Percentiles rank a stretch among this genome's conserved stretches.
Evolutionary conservation across 2,329 filamentous ascomycete genomes (phyloP).

Genomic region (Cadophora sp.): DNA sequence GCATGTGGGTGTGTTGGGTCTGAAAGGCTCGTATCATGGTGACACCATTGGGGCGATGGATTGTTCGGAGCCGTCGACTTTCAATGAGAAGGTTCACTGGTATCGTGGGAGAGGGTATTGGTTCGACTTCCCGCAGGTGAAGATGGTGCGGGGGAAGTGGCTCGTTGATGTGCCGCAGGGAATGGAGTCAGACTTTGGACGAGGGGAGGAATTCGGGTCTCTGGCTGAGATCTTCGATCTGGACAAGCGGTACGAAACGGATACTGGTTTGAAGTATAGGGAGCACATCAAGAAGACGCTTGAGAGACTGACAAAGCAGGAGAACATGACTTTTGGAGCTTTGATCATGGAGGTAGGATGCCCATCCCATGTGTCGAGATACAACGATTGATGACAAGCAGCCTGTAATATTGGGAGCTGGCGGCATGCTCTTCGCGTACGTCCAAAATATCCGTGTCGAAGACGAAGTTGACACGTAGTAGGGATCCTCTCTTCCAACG

Average conservation of each 20-base stretch:
- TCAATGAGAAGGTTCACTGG: slow-evolving; percentile 86
- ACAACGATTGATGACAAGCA: neutral
- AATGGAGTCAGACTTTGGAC: slow-evolving; percentile 31
- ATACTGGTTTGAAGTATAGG: slow-evolving; percentile 60
- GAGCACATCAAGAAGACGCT: slow-evolving; percentile 64
- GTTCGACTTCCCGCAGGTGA: slow-evolving; percentile 80
- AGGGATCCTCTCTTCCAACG: slow-evolving; percentile 84
- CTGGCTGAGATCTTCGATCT: slow-evolving; percentile 68
- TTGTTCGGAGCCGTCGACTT: slow-evolving; percentile 77
- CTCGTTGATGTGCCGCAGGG: slow-evolving; percentile 49
- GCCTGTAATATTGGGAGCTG: slow-evolving; percentile 80
- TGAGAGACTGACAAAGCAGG: slow-evolving; percentile 54
- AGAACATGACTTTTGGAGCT: slow-evolving; percentile 75
- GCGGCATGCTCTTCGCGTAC: slow-evolving; percentile 82
- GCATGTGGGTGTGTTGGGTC: slow-evolving; percentile 71
- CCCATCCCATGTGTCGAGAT: neutral
- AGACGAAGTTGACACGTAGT: neutral
- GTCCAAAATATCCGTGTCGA: slow-evolving; percentile 41
- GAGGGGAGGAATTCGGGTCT: slow-evolving; percentile 42
- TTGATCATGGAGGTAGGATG: slow-evolving; percentile 69
- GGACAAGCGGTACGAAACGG: slow-evolving; percentile 51
- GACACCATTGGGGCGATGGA: slow-evolving; percentile 92
- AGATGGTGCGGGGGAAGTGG: slow-evolving; percentile 72
- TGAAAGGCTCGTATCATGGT: slow-evolving; percentile 84
- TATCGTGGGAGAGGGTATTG: slow-evolving; percentile 80